Conservation (phyloP, 163 green algal genomes). For the Picocystis sp. region DNA sequence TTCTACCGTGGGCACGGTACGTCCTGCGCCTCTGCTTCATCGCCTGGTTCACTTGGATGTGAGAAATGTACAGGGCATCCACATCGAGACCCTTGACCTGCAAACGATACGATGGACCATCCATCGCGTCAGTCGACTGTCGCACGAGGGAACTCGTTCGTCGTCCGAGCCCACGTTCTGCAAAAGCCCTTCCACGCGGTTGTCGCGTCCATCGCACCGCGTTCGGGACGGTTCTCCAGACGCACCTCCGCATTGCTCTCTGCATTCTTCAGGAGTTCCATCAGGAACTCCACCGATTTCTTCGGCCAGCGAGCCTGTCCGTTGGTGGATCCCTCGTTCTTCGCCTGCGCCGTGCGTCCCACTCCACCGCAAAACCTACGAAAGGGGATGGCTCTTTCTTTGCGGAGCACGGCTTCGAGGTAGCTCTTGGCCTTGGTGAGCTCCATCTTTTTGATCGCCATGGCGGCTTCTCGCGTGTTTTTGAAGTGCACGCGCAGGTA, state of each 20-base stretch:
- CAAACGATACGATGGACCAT: neutral
- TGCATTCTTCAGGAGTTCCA: constrained; percentile 95
- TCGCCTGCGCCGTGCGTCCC: constrained; percentile 84
- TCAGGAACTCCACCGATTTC: constrained; percentile 87
- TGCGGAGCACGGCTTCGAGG: constrained; percentile 82
- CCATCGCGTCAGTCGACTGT: too few relatives aligned
- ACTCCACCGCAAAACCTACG: constrained; percentile 80
- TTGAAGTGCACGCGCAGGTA: constrained; percentile 98
- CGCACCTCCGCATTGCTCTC: constrained; percentile 90
- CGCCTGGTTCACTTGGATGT: constrained; percentile 96
- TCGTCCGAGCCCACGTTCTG: too few relatives aligned
- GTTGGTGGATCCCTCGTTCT: constrained; percentile 82
- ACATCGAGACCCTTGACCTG: constrained; percentile 92
- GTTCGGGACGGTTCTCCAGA: too few relatives aligned
- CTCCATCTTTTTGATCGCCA: constrained; percentile 64
- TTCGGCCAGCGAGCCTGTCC: constrained; percentile 92
- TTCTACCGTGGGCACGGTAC: constrained; percentile 96
- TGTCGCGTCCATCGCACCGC: too few relatives aligned
- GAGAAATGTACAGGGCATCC: constrained; percentile 70
- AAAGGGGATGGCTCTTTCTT: constrained; percentile 90
- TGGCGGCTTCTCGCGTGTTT: constrained; percentile 85
- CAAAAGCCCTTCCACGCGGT: too few relatives aligned
- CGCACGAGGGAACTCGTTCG: too few relatives aligned
- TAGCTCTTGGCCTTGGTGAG: constrained; percentile 87
- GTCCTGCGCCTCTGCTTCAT: constrained; percentile 86